A percentile compares a stretch with the other conserved stretches of the same genome.
phyloP scores from a whole-genome alignment of 2,329 filamentous ascomycete genomes.

The Ophiostoma tasmaniense region DNA sequence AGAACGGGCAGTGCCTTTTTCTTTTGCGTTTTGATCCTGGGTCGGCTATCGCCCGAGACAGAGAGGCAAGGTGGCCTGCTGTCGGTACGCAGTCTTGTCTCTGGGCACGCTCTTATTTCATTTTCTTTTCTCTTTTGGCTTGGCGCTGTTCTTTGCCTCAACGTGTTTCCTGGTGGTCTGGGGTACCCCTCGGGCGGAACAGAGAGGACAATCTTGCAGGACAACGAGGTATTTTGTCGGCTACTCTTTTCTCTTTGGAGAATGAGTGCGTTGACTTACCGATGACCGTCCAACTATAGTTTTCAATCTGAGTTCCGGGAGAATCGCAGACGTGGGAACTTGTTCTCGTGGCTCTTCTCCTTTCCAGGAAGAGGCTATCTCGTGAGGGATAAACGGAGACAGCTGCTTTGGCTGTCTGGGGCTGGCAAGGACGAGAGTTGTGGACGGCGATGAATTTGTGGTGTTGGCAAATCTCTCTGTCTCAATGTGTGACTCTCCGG shows the following conservation, averaged over 20 bases:
- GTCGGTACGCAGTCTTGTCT: neutral
- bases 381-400: neutral
- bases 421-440: neutral
- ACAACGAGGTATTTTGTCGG: neutral
- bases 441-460: neutral
- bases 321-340: slow-evolving; percentile 17
- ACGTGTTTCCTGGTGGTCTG: neutral
- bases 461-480: neutral
- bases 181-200: slow-evolving; percentile 3
- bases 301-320: slow-evolving; percentile 33
- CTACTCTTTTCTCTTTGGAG: neutral
- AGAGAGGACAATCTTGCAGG: slow-evolving; percentile 7
- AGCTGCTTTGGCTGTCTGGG: neutral
- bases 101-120: neutral
- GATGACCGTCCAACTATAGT: slow-evolving; percentile 28
- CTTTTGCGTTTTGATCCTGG: neutral
- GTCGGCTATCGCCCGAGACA: neutral
- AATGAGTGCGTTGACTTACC: slow-evolving; percentile 11
- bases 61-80: neutral
- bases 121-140: neutral
- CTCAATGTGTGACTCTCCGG: neutral
- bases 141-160: neutral
- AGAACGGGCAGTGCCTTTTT: neutral
- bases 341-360: slow-evolving; percentile 16
- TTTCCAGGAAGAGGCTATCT: slow-evolving; percentile 1